Evolutionary conservation across 805 yeast species (phyloP).

Genomic region (Kluyveromyces siamensis): DNA sequence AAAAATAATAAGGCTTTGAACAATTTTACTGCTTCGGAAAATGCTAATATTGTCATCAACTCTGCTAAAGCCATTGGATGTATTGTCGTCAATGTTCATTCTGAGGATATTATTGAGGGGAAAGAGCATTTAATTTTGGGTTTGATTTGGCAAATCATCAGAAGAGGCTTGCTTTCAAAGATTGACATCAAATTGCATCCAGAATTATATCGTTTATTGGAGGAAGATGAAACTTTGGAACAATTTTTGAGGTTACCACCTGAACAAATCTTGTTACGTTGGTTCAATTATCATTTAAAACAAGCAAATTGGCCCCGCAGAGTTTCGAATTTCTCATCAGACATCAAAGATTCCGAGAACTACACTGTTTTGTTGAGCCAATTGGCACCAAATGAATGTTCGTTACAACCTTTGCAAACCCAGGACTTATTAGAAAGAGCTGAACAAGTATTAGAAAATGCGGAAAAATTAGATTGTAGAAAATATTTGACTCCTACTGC

Average conservation of each 20-base stretch:
- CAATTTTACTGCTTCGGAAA: conserved; percentile 92
- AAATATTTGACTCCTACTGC: conserved; percentile 92
- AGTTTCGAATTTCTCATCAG: conserved; percentile 78
- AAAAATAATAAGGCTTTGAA: conserved; percentile 72
- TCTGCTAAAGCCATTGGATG: conserved; percentile 99
- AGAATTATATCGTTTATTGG: conserved; percentile 86
- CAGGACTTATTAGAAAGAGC: conserved; percentile 71
- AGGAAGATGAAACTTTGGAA: conserved; percentile 94
- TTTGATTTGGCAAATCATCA: conserved; percentile 92
- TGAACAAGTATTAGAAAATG: conserved; percentile 74
- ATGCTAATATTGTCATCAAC: conserved; percentile 94
- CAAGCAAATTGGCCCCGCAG: conserved; percentile 86
- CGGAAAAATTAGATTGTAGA: conserved; percentile 86
- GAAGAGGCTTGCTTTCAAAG: conserved; percentile 89
- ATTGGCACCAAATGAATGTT: conserved; percentile 75
- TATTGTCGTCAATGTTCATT: conserved; percentile 94
- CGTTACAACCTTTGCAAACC: conserved; percentile 74
- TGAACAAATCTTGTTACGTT: conserved; percentile 89
- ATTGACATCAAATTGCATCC: conserved; percentile 96
- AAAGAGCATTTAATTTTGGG: conserved; percentile 89
- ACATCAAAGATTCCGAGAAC: conserved; percentile 91
- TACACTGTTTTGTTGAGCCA: conserved; percentile 86
- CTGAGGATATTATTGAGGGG: conserved; percentile 92
- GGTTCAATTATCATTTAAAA: conserved; percentile 94
- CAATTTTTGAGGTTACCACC: conserved; percentile 96